Evolutionary conservation across 225 moss, liverwort and hornwort species (phyloP), one percentile per base, ranked within the genome.

Genomic region (Ulota crispa): DNA sequence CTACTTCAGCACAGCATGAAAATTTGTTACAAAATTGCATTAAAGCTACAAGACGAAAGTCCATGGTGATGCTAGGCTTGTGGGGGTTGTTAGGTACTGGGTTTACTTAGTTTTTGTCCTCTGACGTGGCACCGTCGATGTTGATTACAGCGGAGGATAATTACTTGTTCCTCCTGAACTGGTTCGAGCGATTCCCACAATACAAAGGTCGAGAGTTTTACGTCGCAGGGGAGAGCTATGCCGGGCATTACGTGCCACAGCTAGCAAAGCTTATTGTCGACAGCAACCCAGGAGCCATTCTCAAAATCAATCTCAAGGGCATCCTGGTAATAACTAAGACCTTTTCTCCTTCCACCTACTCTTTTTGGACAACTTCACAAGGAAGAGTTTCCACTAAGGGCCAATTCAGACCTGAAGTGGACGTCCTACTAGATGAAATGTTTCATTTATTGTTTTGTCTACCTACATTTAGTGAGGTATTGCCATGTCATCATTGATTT

Each of bases 221-320:
- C 81, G 23, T 90, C 60, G 87, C 90, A 6, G 90, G 90, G n/a
- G 90, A 90, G 77, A 90, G 90, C 72, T 90, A 90, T 70, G 90
- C 90, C 41, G 90, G 90, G 24, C 88, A 90, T 74, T 90, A 84
- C 78, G 84, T 90, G 23, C 90, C 90, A 26, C 88, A 90, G 75
- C 63, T 90, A 5, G 90, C 84, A 15, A 88, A 88, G 80, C 67
- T 90, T 8, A 84, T 91, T 37, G 42, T 81, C n/a, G 87, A 87
- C 65, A 66, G 84, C 73, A 87, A 89, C 53, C 79, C 79, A 43
- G 78, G 23, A n/a, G 83, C 87, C n/a, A 76, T 52, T 31, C 60
- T 88, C 24, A 88, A 79, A 70, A 83, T 87, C 77, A 89, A 92
- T 37, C 69, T 89, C 43, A 84, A 82, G 84, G 92, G 87, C 31